Evolutionary conservation across 352 stramenopile species (phyloP), one percentile per base, ranked within the genome.

Genomic region (Hyaloperonospora brassicae): DNA sequence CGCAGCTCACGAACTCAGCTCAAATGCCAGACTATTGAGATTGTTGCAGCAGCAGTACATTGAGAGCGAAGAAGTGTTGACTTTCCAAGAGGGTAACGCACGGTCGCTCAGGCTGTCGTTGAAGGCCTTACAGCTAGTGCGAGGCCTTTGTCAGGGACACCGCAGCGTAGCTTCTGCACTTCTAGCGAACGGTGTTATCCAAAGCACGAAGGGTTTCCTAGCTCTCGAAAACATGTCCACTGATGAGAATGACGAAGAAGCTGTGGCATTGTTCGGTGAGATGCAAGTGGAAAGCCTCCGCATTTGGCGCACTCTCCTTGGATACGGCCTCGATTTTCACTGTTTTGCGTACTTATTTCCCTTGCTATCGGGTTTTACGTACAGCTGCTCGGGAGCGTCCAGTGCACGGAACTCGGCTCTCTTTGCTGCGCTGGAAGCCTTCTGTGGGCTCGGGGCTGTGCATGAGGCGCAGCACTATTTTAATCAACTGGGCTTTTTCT

Each of bases 321-420:
- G 62, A n/a, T 89, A 87, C 52, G 68, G 68, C 7, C 57, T 89
- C 9, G 78, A 89, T 43, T 81, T 84, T 30, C 73, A 85, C 55
- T 84, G 78, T 21, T 82, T 89, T 24, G 66, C 67, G 24, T 89
- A 89, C 50, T 31, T 87, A 14, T 88, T 79, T 44, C 66, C 78
- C 0, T 47, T 82, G 30, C 50, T 89, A 8, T 84, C 69, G 17
- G 52, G 67, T 12, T 82, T 81, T 40, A 44, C 55, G 40, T 51
- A 64, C 23, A 50, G 17, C 47, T 43, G 9, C 27, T 62, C 54
- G 13, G 46, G 21, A 25, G 12, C 8, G 21, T 64, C 44, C 11
- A 42, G 21, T 23, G 11, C 45, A 13, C 56, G 56, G 8, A 60
- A 64, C 0, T 47, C 65, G 2, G 73, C 73, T 13, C 52, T 84